These are phyloP conservation scores for Pythium rhizo-oryzae DNA, from an alignment of 352 stramenopile genomes.

Conservation along the genomic window DNA sequence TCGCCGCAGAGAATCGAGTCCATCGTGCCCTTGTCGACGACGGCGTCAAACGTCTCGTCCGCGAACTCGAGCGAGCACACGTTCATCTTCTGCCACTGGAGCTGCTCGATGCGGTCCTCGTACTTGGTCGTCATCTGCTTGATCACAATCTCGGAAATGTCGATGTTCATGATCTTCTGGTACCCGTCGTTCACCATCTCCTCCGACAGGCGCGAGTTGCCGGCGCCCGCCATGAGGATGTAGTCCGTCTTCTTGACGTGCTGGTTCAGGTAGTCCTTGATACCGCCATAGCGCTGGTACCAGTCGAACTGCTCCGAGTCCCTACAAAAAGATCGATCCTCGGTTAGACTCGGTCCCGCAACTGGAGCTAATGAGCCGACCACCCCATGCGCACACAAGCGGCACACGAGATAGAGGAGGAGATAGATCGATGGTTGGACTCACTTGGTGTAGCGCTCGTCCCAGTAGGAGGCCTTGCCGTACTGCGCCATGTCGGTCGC, in stretches of 20 bases:
- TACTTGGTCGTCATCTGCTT: constrained; percentile 95
- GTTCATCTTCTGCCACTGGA: constrained; percentile 97
- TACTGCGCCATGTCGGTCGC: constrained; percentile 84
- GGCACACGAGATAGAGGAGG: neutral
- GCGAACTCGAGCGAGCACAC: constrained; percentile 93
- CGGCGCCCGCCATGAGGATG: constrained; percentile 93
- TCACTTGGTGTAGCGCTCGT: constrained; percentile 94
- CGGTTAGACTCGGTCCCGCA: no score
- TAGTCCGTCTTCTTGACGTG: constrained; percentile 95
- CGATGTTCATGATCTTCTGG: constrained; percentile 95
- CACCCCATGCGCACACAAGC: neutral
- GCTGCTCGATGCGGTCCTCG: constrained; percentile 88
- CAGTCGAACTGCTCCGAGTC: constrained; percentile 95
- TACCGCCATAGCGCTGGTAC: constrained; percentile 93
- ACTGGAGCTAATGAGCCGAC: no score
- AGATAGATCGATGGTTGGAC: constrained; percentile 15
- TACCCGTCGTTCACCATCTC: constrained; percentile 97
- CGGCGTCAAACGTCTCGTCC: constrained; percentile 94
- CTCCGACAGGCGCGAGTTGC: constrained; percentile 94
- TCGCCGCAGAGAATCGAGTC: constrained; percentile 96
- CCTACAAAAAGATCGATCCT: constrained; percentile 33
- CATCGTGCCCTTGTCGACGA: constrained; percentile 96
- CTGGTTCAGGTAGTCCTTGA: constrained; percentile 90
- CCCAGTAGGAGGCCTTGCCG: constrained; percentile 94
- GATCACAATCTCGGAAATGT: constrained; percentile 94